phyloP scores from a whole-genome alignment of 805 yeast species.

The Pichia scutulata region DNA sequence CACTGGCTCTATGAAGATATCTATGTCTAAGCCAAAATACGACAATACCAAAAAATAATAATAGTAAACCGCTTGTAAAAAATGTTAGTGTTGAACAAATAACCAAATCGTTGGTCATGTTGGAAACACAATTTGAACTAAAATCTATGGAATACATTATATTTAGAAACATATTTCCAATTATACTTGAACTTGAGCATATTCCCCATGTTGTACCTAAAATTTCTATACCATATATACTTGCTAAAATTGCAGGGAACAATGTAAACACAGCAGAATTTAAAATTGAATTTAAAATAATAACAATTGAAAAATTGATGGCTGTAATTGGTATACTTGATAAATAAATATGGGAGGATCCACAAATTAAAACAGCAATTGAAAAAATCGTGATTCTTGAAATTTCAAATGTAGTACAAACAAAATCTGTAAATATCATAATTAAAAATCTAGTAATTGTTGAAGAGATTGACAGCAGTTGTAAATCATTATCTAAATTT shows the following conservation, averaged over 20 bases:
- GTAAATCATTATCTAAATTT: constrained; percentile 18
- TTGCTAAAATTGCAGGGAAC: constrained; percentile 76
- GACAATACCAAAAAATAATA: constrained; percentile 19
- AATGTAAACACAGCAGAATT: constrained; percentile 81
- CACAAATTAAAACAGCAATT: constrained; percentile 20
- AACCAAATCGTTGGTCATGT: constrained; percentile 13
- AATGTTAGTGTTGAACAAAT: constrained; percentile 29
- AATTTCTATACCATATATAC: constrained; percentile 80
- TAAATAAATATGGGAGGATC: constrained; percentile 23
- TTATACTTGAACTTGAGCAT: constrained; percentile 69
- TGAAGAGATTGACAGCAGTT: constrained; percentile 47
- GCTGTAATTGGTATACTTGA: constrained; percentile 19
- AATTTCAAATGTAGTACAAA: constrained; percentile 27
- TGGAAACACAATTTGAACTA: constrained; percentile 33
- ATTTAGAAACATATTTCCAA: constrained; percentile 38
- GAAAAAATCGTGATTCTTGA: constrained; percentile 26
- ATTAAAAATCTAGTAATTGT: constrained; percentile 60
- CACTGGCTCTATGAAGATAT: constrained; percentile 21
- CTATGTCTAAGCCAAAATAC: constrained; percentile 17
- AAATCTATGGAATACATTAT: constrained; percentile 61
- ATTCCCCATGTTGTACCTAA: constrained; percentile 93
- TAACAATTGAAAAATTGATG: constrained; percentile 19
- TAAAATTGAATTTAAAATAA: constrained; percentile 23
- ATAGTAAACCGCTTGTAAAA: constrained; percentile 21
- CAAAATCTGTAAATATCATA: constrained; percentile 63